Percentiles rank a stretch among this genome's conserved stretches.
Conservation (phyloP, 73 alveolate genomes). For the Halteria grandinella region DNA sequence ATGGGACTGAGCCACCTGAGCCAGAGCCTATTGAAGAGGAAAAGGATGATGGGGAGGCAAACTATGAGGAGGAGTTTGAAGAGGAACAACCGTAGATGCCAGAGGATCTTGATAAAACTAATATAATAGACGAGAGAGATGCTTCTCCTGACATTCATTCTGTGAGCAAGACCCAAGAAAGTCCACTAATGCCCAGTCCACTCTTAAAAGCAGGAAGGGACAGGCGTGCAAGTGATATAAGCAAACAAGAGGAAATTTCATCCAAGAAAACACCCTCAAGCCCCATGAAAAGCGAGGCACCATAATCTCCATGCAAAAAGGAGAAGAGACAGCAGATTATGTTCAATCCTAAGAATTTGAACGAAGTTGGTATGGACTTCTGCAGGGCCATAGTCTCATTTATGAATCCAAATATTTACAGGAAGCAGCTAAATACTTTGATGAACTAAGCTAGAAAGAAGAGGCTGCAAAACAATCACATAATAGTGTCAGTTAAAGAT, state of each 20-base stretch:
- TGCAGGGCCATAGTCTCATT: neutral
- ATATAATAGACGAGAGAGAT: neutral
- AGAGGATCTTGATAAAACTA: neutral
- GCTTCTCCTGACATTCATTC: neutral
- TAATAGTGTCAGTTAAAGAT: neutral
- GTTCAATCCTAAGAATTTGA: constrained; percentile 8
- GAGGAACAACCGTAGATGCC: neutral
- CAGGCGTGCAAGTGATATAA: neutral
- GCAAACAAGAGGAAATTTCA: neutral
- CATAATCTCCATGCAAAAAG: neutral
- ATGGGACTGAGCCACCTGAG: constrained; percentile 68
- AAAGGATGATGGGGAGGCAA: neutral
- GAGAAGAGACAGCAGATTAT: neutral
- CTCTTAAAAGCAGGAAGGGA: neutral
- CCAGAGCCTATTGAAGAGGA: neutral
- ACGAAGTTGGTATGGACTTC: constrained; percentile 9
- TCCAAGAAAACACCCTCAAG: neutral
- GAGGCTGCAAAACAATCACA: neutral
- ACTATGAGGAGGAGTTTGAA: neutral
- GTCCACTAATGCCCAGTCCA: neutral
- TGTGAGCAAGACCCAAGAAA: neutral
- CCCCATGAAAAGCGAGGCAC: neutral
- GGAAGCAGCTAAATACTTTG: constrained; percentile 5
- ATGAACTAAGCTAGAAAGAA: constrained; percentile 28
- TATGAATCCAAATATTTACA: constrained; percentile 15